These are phyloP conservation scores for Kluyveromyces sp. DNA, from an alignment of 1,139 yeast genomes.

Conservation along the genomic window DNA sequence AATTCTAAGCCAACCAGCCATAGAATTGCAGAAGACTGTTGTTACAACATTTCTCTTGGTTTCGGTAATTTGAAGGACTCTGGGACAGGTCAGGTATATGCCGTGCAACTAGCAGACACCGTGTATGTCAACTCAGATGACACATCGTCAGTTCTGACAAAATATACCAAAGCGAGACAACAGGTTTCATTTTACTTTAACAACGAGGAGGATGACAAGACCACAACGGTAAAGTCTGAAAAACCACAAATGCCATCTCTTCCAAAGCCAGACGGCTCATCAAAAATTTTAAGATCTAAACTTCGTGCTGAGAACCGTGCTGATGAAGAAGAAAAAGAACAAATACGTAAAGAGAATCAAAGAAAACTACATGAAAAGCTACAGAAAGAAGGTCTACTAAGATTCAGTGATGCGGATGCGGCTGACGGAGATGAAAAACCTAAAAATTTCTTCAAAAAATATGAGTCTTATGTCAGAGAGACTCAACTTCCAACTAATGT, in stretches of 20 bases:
- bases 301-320: slow-evolving; percentile 69
- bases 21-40: slow-evolving; percentile 61
- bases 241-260: slow-evolving; percentile 16
- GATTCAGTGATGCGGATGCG: slow-evolving; percentile 73
- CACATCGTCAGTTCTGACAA: slow-evolving; percentile 62
- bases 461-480: slow-evolving; percentile 91
- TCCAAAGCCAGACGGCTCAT: slow-evolving; percentile 30
- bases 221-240: slow-evolving; percentile 28
- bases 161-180: slow-evolving; percentile 61
- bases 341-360: slow-evolving; percentile 78
- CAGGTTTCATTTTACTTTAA: slow-evolving; percentile 83
- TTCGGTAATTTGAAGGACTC: slow-evolving; percentile 55
- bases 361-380: slow-evolving; percentile 74
- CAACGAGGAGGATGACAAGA: slow-evolving; percentile 48
- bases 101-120: slow-evolving; percentile 78
- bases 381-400: slow-evolving; percentile 74
- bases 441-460: slow-evolving; percentile 71
- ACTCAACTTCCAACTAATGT: slow-evolving; percentile 82
- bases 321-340: slow-evolving; percentile 75
- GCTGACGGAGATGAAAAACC: slow-evolving; percentile 57
- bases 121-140: slow-evolving; percentile 49
- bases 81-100: slow-evolving; percentile 47
- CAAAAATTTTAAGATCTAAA: slow-evolving; percentile 67
- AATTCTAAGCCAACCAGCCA: slow-evolving; percentile 65
- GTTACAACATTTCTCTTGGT: slow-evolving; percentile 72